Percentiles rank a stretch among this genome's conserved stretches.
Conservation (phyloP, 345 rosid genomes). For the Linum trigynum region DNA sequence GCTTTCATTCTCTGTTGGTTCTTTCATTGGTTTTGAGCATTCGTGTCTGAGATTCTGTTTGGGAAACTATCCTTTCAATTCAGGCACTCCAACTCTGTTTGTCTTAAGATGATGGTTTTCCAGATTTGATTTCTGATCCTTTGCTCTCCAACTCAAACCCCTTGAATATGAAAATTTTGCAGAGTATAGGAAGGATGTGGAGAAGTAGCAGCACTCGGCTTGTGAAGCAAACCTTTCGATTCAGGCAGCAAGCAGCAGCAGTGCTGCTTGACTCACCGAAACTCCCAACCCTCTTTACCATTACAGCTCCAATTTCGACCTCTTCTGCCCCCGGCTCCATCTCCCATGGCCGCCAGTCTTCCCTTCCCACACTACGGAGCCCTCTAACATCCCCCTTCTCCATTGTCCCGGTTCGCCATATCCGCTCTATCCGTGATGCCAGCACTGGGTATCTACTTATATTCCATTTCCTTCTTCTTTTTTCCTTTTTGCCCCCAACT, state of each 20-base stretch:
- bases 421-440: slow-evolving; percentile 41
- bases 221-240: neutral
- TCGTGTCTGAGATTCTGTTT: neutral
- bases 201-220: neutral
- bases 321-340: neutral
- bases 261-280: neutral
- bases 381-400: slow-evolving; percentile 16
- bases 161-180: neutral
- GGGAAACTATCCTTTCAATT: neutral
- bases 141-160: too few species aligned
- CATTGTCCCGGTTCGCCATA: slow-evolving; percentile 31
- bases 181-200: neutral
- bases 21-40: neutral
- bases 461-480: neutral
- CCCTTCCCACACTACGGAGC: neutral
- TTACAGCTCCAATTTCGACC: neutral
- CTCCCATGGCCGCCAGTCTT: neutral
- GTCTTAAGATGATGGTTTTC: too few species aligned
- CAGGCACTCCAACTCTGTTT: too few species aligned
- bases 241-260: neutral
- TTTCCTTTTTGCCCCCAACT: neutral
- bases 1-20: neutral
- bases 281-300: neutral
- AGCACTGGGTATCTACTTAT: slow-evolving; percentile 20
- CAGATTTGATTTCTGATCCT: neutral